A percentile compares a stretch with the other conserved stretches of the same genome.
Conservation (phyloP, 78 protist species). For the Corallochytrium limacisporum region DNA sequence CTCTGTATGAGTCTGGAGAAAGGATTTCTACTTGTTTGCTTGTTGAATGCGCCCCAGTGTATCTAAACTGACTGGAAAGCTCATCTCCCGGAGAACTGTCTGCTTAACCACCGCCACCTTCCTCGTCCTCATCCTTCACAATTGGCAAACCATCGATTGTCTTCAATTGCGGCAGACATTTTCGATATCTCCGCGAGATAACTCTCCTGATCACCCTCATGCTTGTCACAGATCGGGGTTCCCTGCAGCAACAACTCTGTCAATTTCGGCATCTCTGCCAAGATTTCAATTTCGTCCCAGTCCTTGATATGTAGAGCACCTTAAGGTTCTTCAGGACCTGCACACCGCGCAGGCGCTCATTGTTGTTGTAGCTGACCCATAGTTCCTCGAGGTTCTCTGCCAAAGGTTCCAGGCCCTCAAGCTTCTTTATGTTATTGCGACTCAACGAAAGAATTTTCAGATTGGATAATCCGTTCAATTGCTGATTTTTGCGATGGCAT, state of each 20-base stretch:
- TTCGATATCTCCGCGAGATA: slow-evolving; percentile 5
- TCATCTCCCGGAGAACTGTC: no score
- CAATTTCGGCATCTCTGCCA: slow-evolving; percentile 19
- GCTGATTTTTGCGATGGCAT: slow-evolving; percentile 41
- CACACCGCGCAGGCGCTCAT: slow-evolving; percentile 41
- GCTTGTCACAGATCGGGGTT: slow-evolving; percentile 6
- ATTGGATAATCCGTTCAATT: slow-evolving; percentile 17
- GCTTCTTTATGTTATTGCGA: slow-evolving; percentile 40
- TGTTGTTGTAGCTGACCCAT: slow-evolving; percentile 60
- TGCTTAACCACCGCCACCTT: background rate
- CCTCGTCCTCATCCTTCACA: slow-evolving; percentile 5
- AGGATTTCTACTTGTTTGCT: no score
- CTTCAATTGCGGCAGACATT: slow-evolving; percentile 19
- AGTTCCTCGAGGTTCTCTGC: slow-evolving; percentile 39
- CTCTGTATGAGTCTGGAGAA: no score
- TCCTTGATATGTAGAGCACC: slow-evolving; percentile 29
- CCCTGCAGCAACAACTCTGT: slow-evolving; percentile 11
- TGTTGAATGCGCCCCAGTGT: no score
- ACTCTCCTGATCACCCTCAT: background rate
- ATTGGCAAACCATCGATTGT: slow-evolving; percentile 27
- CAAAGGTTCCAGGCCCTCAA: slow-evolving; percentile 39
- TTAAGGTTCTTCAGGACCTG: slow-evolving; percentile 17
- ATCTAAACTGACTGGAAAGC: no score
- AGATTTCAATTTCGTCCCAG: slow-evolving; percentile 23
- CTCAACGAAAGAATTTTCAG: slow-evolving; percentile 42